These are phyloP conservation scores for Panicum miliaceum DNA, from an alignment of 176 grass and related monocot species.

Conservation along the genomic window DNA sequence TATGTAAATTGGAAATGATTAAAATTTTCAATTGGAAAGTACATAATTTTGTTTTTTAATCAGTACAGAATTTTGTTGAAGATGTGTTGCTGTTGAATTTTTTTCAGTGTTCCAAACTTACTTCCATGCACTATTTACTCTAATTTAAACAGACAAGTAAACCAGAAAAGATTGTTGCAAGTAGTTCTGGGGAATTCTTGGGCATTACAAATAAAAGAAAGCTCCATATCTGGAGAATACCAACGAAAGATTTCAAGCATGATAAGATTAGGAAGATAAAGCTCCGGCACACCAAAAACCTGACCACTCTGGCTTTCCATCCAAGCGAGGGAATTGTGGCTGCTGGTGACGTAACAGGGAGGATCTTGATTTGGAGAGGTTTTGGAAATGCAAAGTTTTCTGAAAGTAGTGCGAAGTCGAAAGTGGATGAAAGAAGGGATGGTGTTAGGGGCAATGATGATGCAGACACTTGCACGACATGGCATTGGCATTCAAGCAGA, in stretches of 20 bases:
- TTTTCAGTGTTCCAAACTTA: not conserved
- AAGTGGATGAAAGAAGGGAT: constrained; percentile 65
- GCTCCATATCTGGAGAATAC: constrained; percentile 77
- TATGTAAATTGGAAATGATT: not conserved
- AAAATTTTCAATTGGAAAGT: not conserved
- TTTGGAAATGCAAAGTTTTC: constrained; percentile 72
- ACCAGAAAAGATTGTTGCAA: constrained; percentile 56
- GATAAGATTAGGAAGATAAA: constrained; percentile 82
- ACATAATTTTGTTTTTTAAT: not conserved
- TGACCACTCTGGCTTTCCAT: constrained; percentile 84
- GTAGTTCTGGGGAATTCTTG: constrained; percentile 74
- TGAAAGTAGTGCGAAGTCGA: constrained; percentile 39
- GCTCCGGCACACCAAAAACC: constrained; percentile 65
- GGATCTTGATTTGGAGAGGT: constrained; percentile 83
- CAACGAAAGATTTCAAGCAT: constrained; percentile 59
- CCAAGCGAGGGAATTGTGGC: constrained; percentile 72
- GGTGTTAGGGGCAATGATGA: constrained; percentile 75
- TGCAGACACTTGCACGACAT: constrained; percentile 75
- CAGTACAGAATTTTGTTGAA: not conserved
- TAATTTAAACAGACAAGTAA: constrained; percentile 66
- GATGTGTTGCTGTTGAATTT: not conserved
- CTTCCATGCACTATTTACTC: not conserved
- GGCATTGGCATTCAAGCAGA: constrained; percentile 84
- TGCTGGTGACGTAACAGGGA: constrained; percentile 75
- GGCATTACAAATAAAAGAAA: constrained; percentile 69